Evolutionary conservation across 768 basidiomycete genomes (phyloP), one percentile per base, ranked within the genome.

Genomic region (Neoboletus brunneissimus): DNA sequence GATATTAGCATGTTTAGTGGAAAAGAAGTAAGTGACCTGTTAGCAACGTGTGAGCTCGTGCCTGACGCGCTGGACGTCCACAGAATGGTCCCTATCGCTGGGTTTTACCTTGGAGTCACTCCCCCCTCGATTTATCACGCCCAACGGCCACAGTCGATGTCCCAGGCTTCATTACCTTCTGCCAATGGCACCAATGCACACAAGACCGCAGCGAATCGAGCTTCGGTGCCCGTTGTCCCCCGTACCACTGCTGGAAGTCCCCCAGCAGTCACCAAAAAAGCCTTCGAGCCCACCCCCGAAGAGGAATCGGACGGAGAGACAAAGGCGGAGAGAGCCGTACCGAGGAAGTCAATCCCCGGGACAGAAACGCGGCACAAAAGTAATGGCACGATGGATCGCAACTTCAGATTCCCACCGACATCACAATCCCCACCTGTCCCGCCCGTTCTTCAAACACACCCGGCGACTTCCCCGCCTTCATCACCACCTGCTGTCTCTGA

Each of bases 21-120:
- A 96, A 68, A 87, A 87, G 67, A 90, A 87, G 93, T 94, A 59
- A 59, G 85, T 71, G 23, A 7, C 18, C 11, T 10, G 40, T 48
- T 58, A 51, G 20, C 40, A 32, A n/a, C 5, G 13, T 58, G 31
- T 27, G 22, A 43, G 47, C 31, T 35, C 6, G 31, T 9, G 47
- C 43, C 43, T 53, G 22, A 57, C 49, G 22, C 41, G 34, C 13
- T 52, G 35, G 52, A 41, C 43, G 41, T n/a, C 48, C 35, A 1
- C 55, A 92, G 91, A 66, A 93, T 96, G 89, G 82, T 95, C 10
- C 88, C 93, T 6, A 94, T 94, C 56, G 82, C 87, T 1, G 76
- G 80, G 18, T 92, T 84, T 68, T 93, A 93, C 65, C 84, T 93
- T n/a, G 89, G 89, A 20, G 79, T 83, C 15, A 82, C 76, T n/a